Evolutionary conservation across 2,329 filamentous ascomycete species (phyloP).

Genomic region (Tolypocladium pustulatum): DNA sequence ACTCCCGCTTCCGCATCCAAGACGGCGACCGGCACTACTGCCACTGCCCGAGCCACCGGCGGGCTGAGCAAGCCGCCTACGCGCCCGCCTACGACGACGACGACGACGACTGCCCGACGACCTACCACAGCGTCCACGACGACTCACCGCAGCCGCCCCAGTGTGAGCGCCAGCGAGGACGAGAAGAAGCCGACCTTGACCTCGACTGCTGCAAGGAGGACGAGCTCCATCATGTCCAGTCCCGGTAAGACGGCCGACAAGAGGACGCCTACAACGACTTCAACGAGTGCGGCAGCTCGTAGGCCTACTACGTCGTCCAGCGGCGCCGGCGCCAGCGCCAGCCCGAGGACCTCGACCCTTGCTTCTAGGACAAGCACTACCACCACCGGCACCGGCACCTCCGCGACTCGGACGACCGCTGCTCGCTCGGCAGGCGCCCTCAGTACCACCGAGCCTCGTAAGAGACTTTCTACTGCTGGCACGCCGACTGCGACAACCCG

Average conservation of each 20-base stretch:
- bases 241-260: constrained; percentile 22
- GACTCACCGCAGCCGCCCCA: constrained; percentile 35
- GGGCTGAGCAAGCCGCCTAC: constrained; percentile 38
- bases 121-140: constrained; percentile 23
- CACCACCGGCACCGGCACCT: constrained; percentile 14
- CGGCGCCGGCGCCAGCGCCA: constrained; percentile 20
- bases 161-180: constrained; percentile 38
- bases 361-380: constrained; percentile 17
- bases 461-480: constrained; percentile 44
- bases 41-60: constrained; percentile 4
- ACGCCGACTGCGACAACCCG: constrained; percentile 24
- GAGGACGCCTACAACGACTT: constrained; percentile 22
- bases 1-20: constrained; percentile 15
- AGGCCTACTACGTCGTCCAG: constrained; percentile 21
- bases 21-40: constrained; percentile 2
- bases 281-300: constrained; percentile 20
- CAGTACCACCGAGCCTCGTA: constrained; percentile 36
- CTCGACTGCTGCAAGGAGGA: constrained; percentile 27
- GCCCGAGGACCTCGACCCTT: constrained; percentile 24
- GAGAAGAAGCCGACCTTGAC: constrained; percentile 34
- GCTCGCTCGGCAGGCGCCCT: constrained; percentile 26
- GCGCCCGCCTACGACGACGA: constrained; percentile 28
- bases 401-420: constrained; percentile 23
- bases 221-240: constrained; percentile 32
- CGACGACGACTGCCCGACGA: constrained; percentile 21